Evolutionary conservation across 257 asterid genomes (phyloP), one percentile per base, ranked within the genome.

Genomic region (Anisodus tanguticus): DNA sequence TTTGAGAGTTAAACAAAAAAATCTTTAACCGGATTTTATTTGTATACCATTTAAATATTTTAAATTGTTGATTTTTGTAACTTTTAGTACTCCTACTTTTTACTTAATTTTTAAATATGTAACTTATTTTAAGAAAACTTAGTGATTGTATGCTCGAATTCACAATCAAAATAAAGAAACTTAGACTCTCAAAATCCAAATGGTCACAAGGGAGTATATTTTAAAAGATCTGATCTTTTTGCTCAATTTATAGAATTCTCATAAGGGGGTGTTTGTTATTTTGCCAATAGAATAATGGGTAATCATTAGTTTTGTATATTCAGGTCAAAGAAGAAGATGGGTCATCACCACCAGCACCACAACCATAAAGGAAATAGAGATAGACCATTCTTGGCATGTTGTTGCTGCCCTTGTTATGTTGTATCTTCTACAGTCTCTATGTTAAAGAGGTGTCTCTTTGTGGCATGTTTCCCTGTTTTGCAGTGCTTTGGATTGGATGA

Each of bases 401-500:
- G 88, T 37, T 89, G 94, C 64, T 88, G 91, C 84, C 92, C 90
- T 5, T 88, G 97, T 84, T 53, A 83, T 62, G 11, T 85, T 31
- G 85, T 90, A 3, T 84, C 93, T 1, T 88, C 86, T 3, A 55
- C 70, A 2, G 85, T 89, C 54, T 85, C 88, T 76, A 16, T 69
- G 80, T 79, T 88, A 6, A 86, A 87, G 82, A 88, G 93, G 85
- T 89, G 94, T 84, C 8, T 89, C 84, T 91, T 91, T 79, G 92
- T 88, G 3, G 90, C 89, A 8, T 92, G 86, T 74, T 92, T 85
- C 84, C 98, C 97, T 31, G 86, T 93, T 76, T 68, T 91, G 91
- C 95, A 87, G 87, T 93, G 98, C 81, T 90, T 91, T 62, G 90
- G 92, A 35, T 87, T 84, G 89, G 97, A 91, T 85, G 92, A 90